These are phyloP conservation scores for Fomitopsis serialis DNA, from an alignment of 768 basidiomycete genomes.

Conservation along the genomic window DNA sequence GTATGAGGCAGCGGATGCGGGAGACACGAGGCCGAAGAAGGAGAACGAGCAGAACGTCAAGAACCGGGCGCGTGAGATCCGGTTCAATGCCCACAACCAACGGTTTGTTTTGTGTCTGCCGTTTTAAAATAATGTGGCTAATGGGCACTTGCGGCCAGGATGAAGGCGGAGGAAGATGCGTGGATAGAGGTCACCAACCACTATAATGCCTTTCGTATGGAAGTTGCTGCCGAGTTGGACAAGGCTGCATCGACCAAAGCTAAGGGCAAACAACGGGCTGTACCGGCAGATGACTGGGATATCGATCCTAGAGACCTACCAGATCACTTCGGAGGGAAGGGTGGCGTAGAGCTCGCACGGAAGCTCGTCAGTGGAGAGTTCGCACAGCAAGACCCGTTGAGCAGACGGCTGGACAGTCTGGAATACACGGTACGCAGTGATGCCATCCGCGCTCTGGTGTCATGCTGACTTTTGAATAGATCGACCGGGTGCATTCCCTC, in stretches of 20 bases:
- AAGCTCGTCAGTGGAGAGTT: constrained; percentile 26
- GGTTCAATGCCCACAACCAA: constrained; percentile 62
- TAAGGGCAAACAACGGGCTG: constrained; percentile 57
- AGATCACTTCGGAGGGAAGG: constrained; percentile 26
- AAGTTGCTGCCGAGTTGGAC: constrained; percentile 34
- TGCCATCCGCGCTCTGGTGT: neutral
- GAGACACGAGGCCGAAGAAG: constrained; percentile 25
- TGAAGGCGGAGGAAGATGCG: constrained; percentile 60
- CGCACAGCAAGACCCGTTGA: constrained; percentile 32
- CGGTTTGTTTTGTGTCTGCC: no score
- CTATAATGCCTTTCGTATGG: constrained; percentile 52
- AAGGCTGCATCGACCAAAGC: constrained; percentile 41
- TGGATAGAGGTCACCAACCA: constrained; percentile 60
- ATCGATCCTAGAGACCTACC: constrained; percentile 38
- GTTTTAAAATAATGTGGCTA: no score
- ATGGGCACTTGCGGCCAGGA: neutral
- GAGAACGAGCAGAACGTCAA: constrained; percentile 74
- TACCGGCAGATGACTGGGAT: constrained; percentile 34
- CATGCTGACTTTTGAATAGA: constrained; percentile 24
- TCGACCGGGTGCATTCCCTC: constrained; percentile 51
- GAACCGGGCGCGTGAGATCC: constrained; percentile 60
- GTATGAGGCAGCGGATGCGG: constrained; percentile 23
- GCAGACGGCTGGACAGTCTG: constrained; percentile 38
- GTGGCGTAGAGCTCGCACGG: constrained; percentile 33
- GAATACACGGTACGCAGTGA: constrained; percentile 34